Conservation (phyloP, 2,329 filamentous ascomycete genomes). For the Colletotrichum zoysiae region DNA sequence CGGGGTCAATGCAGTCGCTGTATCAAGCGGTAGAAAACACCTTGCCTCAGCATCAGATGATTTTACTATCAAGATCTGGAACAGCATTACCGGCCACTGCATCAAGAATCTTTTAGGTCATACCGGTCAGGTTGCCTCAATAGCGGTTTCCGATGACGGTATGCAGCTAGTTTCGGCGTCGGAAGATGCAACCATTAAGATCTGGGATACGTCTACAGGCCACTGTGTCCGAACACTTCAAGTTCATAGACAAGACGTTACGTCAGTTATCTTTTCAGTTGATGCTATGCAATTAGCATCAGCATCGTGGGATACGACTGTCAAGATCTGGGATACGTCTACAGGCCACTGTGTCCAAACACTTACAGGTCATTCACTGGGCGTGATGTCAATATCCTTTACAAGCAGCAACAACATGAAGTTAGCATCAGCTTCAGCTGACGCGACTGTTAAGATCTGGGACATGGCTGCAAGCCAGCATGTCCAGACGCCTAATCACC, state of each 20-base stretch:
- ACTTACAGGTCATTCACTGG: neutral
- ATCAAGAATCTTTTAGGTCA: neutral
- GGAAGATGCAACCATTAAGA: neutral
- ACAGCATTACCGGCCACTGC: neutral
- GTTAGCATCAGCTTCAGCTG: neutral
- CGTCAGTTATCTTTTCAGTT: neutral
- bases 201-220: neutral
- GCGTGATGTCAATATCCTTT: neutral
- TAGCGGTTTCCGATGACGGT: neutral
- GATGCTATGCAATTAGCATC: neutral
- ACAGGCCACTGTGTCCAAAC: neutral
- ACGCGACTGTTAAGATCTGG: neutral
- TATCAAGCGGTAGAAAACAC: neutral
- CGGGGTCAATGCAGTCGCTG: fast-evolving
- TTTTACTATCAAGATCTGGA: neutral
- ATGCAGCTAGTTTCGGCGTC: neutral
- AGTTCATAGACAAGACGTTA: neutral
- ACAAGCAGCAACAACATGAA: neutral
- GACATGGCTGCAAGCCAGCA: neutral
- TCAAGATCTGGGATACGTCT: neutral
- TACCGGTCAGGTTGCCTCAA: neutral
- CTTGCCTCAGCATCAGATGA: neutral
- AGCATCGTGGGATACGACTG: neutral
- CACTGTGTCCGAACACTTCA: neutral
- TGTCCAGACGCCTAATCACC: neutral